A percentile compares a stretch with the other conserved stretches of the same genome.
Conservation (phyloP, 306 rosid species). For the Vigna trinervia region DNA sequence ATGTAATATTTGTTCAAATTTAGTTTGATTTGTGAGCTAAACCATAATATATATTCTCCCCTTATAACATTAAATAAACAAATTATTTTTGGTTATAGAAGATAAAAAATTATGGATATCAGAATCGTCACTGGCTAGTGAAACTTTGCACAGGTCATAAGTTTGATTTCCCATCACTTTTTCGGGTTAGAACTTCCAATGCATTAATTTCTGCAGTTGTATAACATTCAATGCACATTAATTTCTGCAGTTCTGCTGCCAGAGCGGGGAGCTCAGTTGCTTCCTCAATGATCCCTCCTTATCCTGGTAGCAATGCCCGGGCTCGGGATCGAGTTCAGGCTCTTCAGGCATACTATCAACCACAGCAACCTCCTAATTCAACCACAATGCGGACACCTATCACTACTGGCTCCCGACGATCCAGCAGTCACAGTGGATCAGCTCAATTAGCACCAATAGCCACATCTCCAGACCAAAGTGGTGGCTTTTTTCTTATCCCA, state of each 20-base stretch:
- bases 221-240: neutral
- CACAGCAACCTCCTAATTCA: conserved; percentile 74
- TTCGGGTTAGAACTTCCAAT: conserved; percentile 20
- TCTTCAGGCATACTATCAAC: conserved; percentile 96
- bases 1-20: neutral
- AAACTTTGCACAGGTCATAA: conserved; percentile 10
- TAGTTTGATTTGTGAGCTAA: conserved; percentile 9
- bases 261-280: conserved; percentile 87
- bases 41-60: conserved; percentile 13
- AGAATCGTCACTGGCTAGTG: conserved; percentile 7
- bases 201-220: neutral
- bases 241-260: conserved; percentile 75
- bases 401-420: conserved; percentile 66
- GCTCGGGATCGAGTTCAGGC: conserved; percentile 95
- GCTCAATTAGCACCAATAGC: conserved; percentile 69
- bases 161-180: conserved; percentile 36
- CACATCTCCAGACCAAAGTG: conserved; percentile 77
- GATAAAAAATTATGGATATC: conserved; percentile 10
- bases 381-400: conserved; percentile 69
- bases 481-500: conserved; percentile 75
- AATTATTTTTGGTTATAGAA: conserved; percentile 3
- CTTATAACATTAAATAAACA: neutral
- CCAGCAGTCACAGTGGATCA: conserved; percentile 76
- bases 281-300: conserved; percentile 93
- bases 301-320: conserved; percentile 96